Percentiles rank a stretch among this genome's conserved stretches.
These are phyloP conservation scores for Spiromastix sp. DNA, from an alignment of 2,329 filamentous ascomycete genomes.

Conservation along the genomic window DNA sequence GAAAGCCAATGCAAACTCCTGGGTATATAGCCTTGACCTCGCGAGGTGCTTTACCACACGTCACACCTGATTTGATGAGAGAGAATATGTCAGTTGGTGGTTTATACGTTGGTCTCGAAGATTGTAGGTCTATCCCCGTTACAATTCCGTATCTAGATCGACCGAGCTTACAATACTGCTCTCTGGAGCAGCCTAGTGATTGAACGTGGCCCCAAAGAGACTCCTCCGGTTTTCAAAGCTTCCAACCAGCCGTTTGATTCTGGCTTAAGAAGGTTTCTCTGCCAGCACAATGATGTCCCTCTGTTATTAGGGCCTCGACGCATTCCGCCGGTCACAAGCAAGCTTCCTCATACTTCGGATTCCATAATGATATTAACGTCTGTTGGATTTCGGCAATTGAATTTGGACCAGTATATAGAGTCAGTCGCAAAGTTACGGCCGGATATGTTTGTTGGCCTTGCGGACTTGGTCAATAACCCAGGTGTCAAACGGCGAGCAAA, in stretches of 20 bases:
- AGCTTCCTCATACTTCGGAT: conserved; percentile 56
- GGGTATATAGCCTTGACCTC: conserved; percentile 73
- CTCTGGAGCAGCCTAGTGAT: conserved; percentile 45
- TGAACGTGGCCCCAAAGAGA: conserved; percentile 43
- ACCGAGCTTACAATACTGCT: conserved; percentile 20
- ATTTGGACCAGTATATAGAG: conserved; percentile 57
- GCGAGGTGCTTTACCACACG: conserved; percentile 73
- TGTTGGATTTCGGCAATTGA: conserved; percentile 67
- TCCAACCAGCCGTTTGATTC: conserved; percentile 37
- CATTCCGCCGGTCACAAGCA: conserved; percentile 62
- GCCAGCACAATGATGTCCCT: conserved; percentile 53
- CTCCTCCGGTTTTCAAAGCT: conserved; percentile 43
- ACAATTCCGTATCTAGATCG: conserved; percentile 9
- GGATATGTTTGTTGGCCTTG: conserved; percentile 69
- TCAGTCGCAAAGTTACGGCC: conserved; percentile 57
- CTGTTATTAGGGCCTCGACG: conserved; percentile 70
- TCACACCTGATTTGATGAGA: conserved; percentile 72
- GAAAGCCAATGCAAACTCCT: conserved; percentile 66
- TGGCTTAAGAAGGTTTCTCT: conserved; percentile 66
- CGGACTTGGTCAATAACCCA: conserved; percentile 56
- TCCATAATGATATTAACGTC: conserved; percentile 73
- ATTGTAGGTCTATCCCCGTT: conserved; percentile 55
- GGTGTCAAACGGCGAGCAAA: conserved; percentile 64
- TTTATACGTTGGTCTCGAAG: conserved; percentile 76
- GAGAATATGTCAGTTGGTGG: conserved; percentile 56